Evolutionary conservation across 495 filamentous ascomycete genomes (phyloP).

Genomic region (Neurospora sp.): DNA sequence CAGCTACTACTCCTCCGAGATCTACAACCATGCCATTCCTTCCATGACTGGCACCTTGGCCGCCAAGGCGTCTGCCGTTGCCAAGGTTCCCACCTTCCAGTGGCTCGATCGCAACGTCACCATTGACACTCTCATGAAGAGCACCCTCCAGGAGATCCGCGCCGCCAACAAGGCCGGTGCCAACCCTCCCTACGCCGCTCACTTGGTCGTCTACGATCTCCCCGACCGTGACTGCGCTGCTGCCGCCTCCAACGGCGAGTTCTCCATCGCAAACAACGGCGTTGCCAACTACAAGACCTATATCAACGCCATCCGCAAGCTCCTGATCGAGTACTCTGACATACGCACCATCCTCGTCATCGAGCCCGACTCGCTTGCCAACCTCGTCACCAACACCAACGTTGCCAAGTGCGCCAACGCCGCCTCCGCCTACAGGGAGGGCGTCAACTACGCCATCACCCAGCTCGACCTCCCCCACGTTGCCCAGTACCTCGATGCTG

Average conservation of each 20-base stretch:
- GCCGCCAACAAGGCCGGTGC: constrained; percentile 44
- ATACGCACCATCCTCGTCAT: constrained; percentile 44
- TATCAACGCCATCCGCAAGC: constrained; percentile 56
- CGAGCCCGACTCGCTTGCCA: constrained; percentile 72
- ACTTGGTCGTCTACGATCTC: constrained; percentile 64
- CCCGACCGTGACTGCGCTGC: constrained; percentile 72
- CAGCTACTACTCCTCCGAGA: constrained; percentile 48
- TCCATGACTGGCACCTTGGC: constrained; percentile 30
- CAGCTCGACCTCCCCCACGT: constrained; percentile 66
- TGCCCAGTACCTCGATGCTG: constrained; percentile 75
- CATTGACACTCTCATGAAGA: constrained; percentile 45
- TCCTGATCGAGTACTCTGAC: constrained; percentile 43
- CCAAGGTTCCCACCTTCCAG: constrained; percentile 59
- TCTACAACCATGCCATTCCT: constrained; percentile 40
- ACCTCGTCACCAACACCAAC: constrained; percentile 67
- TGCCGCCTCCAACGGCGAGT: constrained; percentile 67
- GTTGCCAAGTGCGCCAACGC: constrained; percentile 55
- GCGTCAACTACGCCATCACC: constrained; percentile 59
- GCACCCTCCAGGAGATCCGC: constrained; percentile 43
- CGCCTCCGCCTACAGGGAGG: constrained; percentile 52
- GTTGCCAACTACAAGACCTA: constrained; percentile 60
- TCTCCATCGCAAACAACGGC: constrained; percentile 42
- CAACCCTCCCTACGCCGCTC: constrained; percentile 24
- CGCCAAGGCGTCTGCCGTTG: constrained; percentile 42
- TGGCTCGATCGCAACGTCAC: constrained; percentile 57